Base-by-base conservation (phyloP, 257 asterid species). In the Linaria vulgaris region DNA sequence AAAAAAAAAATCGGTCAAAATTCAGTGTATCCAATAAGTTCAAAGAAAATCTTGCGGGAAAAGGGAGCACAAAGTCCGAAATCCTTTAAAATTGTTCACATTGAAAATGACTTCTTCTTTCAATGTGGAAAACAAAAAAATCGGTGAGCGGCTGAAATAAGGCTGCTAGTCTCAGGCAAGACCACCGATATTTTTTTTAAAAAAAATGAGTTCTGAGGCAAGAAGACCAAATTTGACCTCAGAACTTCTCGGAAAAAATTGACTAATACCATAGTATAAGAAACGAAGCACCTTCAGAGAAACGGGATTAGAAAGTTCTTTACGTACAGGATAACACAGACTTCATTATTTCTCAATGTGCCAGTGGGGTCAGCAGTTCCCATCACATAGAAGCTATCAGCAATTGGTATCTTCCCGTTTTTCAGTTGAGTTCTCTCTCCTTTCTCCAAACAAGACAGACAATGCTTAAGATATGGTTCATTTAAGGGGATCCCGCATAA, bases 311-410 rank as follows among this genome's bases (percentile, higher is more conserved):
- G 41, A 41, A 24, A 70, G 63, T 68, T 39, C 12, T 19, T n/a
- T 14, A 82, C 97, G 6, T 85, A 88, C 98, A 82, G 83, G 76
- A 91, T 84, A 52, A 91, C 84, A 56, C 90, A 91, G 46, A 91
- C 96, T 88, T 91, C 78, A 71, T 86, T 69, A 38, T 63, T 61
- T 5, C 83, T 70, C 67, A 91, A 70, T 38, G 76, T 52, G 47
- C 85, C 87, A 1, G 95, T 86, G 11, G 98, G 98, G 73, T 91
- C 98, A 61, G 85, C 84, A 9, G 96, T 91, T 41, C 98, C 98
- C 83, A 91, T 91, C 70, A 91, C 70, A 75, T 91, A 91, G 76
- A 76, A 83, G 82, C 88, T 84, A 66, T 91, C 92, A 15, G 68
- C 66, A 61, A 91, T 73, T 34, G 96, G 91, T 61, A 91, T 74